Conservation (phyloP, 306 rosid species). For the Rosa multiflora region DNA sequence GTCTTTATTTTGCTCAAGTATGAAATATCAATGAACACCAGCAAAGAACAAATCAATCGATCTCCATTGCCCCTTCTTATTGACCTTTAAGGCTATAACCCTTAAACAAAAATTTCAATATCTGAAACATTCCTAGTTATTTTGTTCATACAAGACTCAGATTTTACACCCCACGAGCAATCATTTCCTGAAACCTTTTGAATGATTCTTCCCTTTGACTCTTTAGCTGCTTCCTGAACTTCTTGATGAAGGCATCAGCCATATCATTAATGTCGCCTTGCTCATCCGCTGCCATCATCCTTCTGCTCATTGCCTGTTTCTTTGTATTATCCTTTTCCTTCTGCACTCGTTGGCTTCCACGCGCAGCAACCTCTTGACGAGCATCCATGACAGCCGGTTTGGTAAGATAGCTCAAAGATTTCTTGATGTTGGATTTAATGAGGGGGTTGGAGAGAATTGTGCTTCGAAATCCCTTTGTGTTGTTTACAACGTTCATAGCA, state of each 20-base stretch:
- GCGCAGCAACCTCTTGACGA: slow-evolving; percentile 23
- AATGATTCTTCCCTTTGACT: slow-evolving; percentile 51
- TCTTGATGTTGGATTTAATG: slow-evolving; percentile 8
- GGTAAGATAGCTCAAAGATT: background rate
- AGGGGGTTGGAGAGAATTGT: background rate
- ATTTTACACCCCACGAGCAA: slow-evolving; percentile 36
- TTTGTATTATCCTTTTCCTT: slow-evolving; percentile 18
- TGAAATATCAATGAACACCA: background rate
- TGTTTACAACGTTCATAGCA: slow-evolving; percentile 24
- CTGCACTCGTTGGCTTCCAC: slow-evolving; percentile 12
- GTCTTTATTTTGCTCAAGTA: background rate
- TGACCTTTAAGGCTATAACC: background rate
- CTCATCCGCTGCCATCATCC: slow-evolving; percentile 17
- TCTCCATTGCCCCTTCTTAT: background rate
- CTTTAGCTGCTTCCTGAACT: slow-evolving; percentile 55
- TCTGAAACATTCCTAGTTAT: background rate
- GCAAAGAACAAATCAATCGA: background rate
- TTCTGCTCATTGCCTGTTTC: slow-evolving; percentile 20
- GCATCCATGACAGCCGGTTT: slow-evolving; percentile 39
- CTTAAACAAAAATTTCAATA: background rate
- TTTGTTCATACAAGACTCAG: background rate
- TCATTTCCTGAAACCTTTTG: slow-evolving; percentile 41
- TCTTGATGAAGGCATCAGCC: slow-evolving; percentile 63
- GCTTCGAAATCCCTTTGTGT: background rate
- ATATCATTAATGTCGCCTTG: slow-evolving; percentile 40